Percentiles rank a stretch among this genome's conserved stretches.
These are phyloP conservation scores for Saccharomyces hybrid DNA, from an alignment of 1,139 yeast species.

Conservation along the genomic window DNA sequence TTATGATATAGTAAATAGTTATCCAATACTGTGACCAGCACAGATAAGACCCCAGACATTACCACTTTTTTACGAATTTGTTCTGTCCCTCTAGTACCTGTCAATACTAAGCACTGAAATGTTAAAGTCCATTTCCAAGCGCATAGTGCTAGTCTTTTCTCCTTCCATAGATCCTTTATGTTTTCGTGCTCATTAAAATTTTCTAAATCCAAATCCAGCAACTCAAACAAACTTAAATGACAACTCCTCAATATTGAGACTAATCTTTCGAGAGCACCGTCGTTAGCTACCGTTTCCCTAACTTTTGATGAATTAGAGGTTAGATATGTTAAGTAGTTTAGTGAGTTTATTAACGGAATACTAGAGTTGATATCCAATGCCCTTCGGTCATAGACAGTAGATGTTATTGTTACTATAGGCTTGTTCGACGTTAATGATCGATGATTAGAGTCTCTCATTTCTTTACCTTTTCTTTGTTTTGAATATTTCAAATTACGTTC, in stretches of 20 bases:
- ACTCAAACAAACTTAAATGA: conserved; percentile 33
- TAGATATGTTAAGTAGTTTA: conserved; percentile 80
- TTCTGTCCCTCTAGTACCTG: conserved; percentile 92
- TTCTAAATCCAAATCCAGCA: conserved; percentile 15
- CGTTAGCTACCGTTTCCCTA: conserved; percentile 77
- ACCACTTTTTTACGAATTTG: conserved; percentile 76
- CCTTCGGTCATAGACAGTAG: conserved; percentile 81
- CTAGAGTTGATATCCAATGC: conserved; percentile 89
- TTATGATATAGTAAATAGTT: conserved; percentile 48
- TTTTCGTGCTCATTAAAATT: conserved; percentile 16
- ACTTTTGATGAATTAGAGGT: conserved; percentile 84
- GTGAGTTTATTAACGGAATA: conserved; percentile 82
- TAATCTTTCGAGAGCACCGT: conserved; percentile 87
- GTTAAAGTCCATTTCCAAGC: conserved; percentile 98
- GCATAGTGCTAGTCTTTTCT: conserved; percentile 42
- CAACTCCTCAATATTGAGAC: conserved; percentile 83
- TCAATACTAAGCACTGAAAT: conserved; percentile 80
- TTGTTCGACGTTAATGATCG: conserved; percentile 69
- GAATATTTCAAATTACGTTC: background rate
- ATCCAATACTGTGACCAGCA: conserved; percentile 85
- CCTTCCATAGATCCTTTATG: conserved; percentile 24
- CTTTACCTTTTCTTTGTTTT: background rate
- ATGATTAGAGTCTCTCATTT: conserved; percentile 87
- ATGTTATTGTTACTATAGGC: conserved; percentile 85
- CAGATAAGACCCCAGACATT: conserved; percentile 84